These are phyloP conservation scores for Cryptococcus maquisensis DNA, from an alignment of 1,284 basidiomycete genomes.

Conservation along the genomic window DNA sequence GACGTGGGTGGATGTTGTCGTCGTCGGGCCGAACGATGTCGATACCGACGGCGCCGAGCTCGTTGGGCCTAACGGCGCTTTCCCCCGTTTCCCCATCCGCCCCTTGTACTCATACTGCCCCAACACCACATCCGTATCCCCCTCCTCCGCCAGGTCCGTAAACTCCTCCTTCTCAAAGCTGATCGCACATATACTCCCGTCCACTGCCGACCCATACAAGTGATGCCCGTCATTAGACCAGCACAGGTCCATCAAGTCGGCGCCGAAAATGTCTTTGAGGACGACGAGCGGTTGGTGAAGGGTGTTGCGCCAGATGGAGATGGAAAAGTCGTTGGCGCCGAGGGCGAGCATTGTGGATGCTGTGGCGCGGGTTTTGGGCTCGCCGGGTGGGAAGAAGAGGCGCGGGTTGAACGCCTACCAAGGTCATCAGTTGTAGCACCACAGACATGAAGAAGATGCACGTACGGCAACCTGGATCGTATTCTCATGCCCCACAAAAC, in stretches of 20 bases:
- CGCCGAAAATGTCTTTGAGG: slow-evolving; percentile 86
- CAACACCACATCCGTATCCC: slow-evolving; percentile 70
- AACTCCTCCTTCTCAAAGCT: slow-evolving; percentile 74
- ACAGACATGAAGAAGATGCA: slow-evolving; percentile 13
- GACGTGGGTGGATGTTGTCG: slow-evolving; percentile 14
- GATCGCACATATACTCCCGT: slow-evolving; percentile 87
- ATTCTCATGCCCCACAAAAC: slow-evolving; percentile 94
- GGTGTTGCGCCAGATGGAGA: slow-evolving; percentile 92
- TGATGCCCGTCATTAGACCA: slow-evolving; percentile 92
- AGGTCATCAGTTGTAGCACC: background rate
- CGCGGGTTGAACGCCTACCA: slow-evolving; percentile 81
- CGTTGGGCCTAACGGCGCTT: slow-evolving; percentile 6
- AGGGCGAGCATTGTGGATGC: slow-evolving; percentile 66
- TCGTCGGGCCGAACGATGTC: slow-evolving; percentile 15
- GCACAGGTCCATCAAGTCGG: slow-evolving; percentile 90
- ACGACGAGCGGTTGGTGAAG: slow-evolving; percentile 84
- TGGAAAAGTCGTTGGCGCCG: slow-evolving; percentile 72
- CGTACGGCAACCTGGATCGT: slow-evolving; percentile 91
- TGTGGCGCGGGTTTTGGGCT: slow-evolving; percentile 25
- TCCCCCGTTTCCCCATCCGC: slow-evolving; percentile 9
- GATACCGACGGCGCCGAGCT: slow-evolving; percentile 4
- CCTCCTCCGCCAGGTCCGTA: slow-evolving; percentile 71
- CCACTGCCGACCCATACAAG: slow-evolving; percentile 91
- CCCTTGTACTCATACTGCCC: slow-evolving; percentile 66
- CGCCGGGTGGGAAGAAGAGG: slow-evolving; percentile 70